Evolutionary conservation across 106 monocot genomes (phyloP), one percentile per base, ranked within the genome.

Genomic region (Dendrobium huoshanense): DNA sequence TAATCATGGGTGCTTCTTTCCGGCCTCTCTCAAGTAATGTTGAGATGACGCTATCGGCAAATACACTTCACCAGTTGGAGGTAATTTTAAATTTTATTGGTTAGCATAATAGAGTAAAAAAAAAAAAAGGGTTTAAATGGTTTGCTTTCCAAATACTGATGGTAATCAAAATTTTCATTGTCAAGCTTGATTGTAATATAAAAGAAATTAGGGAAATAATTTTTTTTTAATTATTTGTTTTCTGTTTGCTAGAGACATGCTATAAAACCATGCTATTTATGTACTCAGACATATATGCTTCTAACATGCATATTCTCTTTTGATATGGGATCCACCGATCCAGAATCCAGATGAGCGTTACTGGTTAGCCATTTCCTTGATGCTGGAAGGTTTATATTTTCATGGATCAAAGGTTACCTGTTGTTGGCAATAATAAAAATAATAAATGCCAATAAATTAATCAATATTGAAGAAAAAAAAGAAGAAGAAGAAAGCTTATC

Each of bases 11-110:
- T 87, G 86, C 95, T 87, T 93, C 95, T 15, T 99, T 99, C 79
- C 91, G 86, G 31, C 95, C 99, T 48, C 75, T 90, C 41, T 84
- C 82, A 72, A 87, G 80, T 83, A 89, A 81, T 31, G 76, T 77
- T 80, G 99, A 95, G 79, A 86, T 99, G 87, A 86, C 75, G 37
- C 79, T 95, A 56, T 91, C 95, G 77, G 93, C 91, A 79, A 95
- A 99, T 81, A 84, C 99, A 55, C 93, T 99, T 84, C 86, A 82
- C 74, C 95, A 99, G 81, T 80, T 99, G 31, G 99, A 99, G 99
- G 99, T 98, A 81, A 40, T 51, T 59, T 73, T 44, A 70, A 61
- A 22, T 61, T 22, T 61, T 61, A 61, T 4, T 51, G 10, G 51
- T 13, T 61, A 61, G n/a, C 19, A 61, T 61, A 61, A 61, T 61